Percentiles rank a stretch among this genome's conserved stretches.
Evolutionary conservation across 169 alveolate species (phyloP).

Genomic region (Babesia sp.): DNA sequence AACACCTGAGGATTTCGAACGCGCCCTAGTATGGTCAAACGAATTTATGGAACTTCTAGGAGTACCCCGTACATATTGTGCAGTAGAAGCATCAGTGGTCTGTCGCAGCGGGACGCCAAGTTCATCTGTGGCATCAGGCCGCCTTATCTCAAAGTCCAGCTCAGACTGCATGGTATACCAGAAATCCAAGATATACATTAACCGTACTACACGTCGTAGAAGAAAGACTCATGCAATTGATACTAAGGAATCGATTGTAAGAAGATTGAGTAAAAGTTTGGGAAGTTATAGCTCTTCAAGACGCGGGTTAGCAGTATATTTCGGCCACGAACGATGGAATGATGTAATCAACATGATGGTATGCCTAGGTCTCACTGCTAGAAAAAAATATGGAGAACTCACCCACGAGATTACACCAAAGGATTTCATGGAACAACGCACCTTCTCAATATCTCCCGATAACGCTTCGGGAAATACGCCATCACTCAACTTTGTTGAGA

Average conservation of each 20-base stretch:
- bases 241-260: neutral
- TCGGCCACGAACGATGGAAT: slow-evolving; percentile 91
- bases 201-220: slow-evolving; percentile 19
- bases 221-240: neutral
- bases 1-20: slow-evolving; percentile 41
- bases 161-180: neutral
- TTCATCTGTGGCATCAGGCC: neutral
- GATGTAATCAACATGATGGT: slow-evolving; percentile 88
- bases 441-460: slow-evolving; percentile 30
- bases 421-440: slow-evolving; percentile 33
- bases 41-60: slow-evolving; percentile 64
- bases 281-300: neutral
- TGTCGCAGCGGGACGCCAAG: neutral
- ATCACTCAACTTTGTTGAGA: slow-evolving; percentile 24
- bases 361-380: slow-evolving; percentile 83
- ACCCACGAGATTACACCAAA: neutral
- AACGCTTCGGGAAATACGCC: slow-evolving; percentile 1
- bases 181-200: slow-evolving; percentile 39
- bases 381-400: slow-evolving; percentile 41
- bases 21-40: slow-evolving; percentile 43
- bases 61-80: slow-evolving; percentile 19
- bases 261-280: slow-evolving; percentile 1
- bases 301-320: slow-evolving; percentile 77
- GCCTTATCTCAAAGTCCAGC: neutral
- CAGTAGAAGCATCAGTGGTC: slow-evolving; percentile 45